These are phyloP conservation scores for Hyphopichia buzzinii DNA, from an alignment of 1,139 yeast species.

Conservation along the genomic window DNA sequence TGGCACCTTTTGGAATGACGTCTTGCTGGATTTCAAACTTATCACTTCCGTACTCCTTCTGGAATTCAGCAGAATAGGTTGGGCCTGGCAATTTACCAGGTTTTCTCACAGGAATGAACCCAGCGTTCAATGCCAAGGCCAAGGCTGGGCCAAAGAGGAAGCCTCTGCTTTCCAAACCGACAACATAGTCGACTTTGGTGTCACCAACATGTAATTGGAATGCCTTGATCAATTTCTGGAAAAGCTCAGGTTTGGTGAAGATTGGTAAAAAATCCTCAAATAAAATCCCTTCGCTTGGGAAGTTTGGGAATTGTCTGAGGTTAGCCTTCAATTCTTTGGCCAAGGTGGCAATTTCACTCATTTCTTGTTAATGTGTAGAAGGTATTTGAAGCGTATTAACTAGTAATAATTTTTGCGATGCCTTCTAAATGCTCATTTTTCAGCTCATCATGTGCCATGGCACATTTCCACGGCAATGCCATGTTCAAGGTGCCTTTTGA, in stretches of 20 bases:
- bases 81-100: constrained; percentile 94
- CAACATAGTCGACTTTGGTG: constrained; percentile 76
- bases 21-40: constrained; percentile 84
- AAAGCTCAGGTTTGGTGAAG: constrained; percentile 76
- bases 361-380: background rate
- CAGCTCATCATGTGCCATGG: too few species aligned
- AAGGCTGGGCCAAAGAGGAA: constrained; percentile 93
- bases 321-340: constrained; percentile 64
- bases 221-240: constrained; percentile 78
- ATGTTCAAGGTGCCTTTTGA: too few species aligned
- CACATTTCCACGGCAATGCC: too few species aligned
- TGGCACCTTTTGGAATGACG: constrained; percentile 76
- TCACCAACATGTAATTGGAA: constrained; percentile 72
- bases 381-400: too few species aligned
- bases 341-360: constrained; percentile 34
- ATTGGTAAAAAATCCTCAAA: constrained; percentile 96
- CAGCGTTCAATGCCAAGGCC: constrained; percentile 84
- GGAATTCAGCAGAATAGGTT: constrained; percentile 65
- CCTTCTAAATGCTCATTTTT: too few species aligned
- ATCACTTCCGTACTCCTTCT: constrained; percentile 92
- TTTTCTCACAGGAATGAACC: constrained; percentile 93
- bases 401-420: background rate
- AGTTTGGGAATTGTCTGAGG: constrained; percentile 83
- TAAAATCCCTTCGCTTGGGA: constrained; percentile 88
- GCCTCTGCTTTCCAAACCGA: constrained; percentile 96